phyloP scores from a whole-genome alignment of 2,329 filamentous ascomycete species.

The Venturia effusa region DNA sequence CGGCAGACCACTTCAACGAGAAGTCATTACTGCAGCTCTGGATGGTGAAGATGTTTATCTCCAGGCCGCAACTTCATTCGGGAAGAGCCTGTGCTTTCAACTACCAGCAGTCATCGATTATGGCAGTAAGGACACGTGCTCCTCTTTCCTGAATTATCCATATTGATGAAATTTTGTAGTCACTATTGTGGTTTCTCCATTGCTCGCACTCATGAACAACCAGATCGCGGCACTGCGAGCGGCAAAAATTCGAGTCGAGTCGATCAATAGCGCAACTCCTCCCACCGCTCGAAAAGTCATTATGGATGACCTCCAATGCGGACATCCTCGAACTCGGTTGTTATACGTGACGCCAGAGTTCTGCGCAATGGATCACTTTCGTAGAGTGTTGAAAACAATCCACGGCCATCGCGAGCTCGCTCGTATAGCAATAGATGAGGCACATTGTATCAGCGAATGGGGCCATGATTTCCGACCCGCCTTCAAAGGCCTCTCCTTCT shows the following conservation, averaged over 20 bases:
- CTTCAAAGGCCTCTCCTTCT: constrained; percentile 80
- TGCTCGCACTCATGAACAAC: constrained; percentile 89
- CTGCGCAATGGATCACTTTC: constrained; percentile 68
- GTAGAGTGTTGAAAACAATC: constrained; percentile 60
- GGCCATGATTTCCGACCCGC: constrained; percentile 93
- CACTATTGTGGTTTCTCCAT: constrained; percentile 80
- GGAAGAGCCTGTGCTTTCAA: constrained; percentile 89
- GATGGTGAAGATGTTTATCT: constrained; percentile 84
- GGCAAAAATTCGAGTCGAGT: constrained; percentile 68
- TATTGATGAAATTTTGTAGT: constrained; percentile 41
- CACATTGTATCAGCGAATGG: constrained; percentile 97
- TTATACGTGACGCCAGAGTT: constrained; percentile 92
- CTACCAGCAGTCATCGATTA: constrained; percentile 78
- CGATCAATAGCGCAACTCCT: constrained; percentile 76
- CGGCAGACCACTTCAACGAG: constrained; percentile 65
- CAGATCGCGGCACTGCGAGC: constrained; percentile 73
- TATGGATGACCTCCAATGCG: constrained; percentile 71
- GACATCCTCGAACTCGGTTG: constrained; percentile 71
- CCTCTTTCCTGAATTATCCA: constrained; percentile 16
- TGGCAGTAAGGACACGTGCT: constrained; percentile 50
- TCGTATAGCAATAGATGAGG: constrained; percentile 83
- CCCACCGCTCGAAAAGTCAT: constrained; percentile 55
- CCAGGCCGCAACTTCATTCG: constrained; percentile 83
- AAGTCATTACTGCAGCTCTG: constrained; percentile 75
- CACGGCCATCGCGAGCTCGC: constrained; percentile 75